Evolutionary conservation across 1,284 basidiomycete genomes (phyloP).

Genomic region (Ustilago esculenta): DNA sequence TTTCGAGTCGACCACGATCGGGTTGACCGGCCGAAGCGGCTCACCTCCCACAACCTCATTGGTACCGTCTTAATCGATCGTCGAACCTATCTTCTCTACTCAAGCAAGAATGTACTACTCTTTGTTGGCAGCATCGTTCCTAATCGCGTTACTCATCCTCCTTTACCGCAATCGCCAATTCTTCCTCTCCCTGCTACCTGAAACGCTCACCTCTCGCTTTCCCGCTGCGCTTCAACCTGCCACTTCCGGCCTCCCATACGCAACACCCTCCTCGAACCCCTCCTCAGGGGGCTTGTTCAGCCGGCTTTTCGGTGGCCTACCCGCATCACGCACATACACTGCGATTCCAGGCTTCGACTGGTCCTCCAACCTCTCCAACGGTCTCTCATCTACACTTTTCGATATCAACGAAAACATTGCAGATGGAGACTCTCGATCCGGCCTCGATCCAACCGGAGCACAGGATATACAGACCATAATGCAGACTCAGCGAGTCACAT

Average conservation of each 20-base stretch:
- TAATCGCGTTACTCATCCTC: conserved; percentile 30
- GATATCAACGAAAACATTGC: conserved; percentile 61
- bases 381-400: conserved; percentile 54
- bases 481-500: conserved; percentile 47
- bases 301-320: neutral
- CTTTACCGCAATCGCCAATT: conserved; percentile 29
- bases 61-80: too few species aligned
- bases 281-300: conserved; percentile 2
- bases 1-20: too few species aligned
- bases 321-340: conserved; percentile 5
- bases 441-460: conserved; percentile 56
- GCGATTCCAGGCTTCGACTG: conserved; percentile 43
- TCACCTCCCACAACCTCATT: too few species aligned
- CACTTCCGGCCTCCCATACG: neutral
- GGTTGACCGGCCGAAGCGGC: too few species aligned
- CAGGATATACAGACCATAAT: conserved; percentile 58
- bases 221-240: conserved; percentile 8
- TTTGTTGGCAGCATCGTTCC: conserved; percentile 31
- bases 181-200: conserved; percentile 28
- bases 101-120: conserved; percentile 36
- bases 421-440: conserved; percentile 47
- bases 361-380: conserved; percentile 30
- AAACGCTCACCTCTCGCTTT: conserved; percentile 10
- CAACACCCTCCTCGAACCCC: neutral
- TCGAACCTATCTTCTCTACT: neutral